Conservation (phyloP, 495 filamentous ascomycete species). For the Tuber microsphaerosporum region DNA sequence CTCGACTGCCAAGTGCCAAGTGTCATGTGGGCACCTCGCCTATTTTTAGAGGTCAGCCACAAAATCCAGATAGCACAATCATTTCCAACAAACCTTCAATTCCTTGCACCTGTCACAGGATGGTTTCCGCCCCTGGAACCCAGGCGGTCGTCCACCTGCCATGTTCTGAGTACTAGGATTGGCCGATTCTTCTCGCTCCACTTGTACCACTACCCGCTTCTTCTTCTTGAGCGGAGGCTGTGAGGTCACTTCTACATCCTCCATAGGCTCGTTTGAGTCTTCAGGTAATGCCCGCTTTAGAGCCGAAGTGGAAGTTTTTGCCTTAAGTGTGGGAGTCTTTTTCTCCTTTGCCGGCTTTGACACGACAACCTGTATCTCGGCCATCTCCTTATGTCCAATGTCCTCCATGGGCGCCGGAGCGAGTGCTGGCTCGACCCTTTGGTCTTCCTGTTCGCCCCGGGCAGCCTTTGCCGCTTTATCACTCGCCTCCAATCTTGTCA, state of each 20-base stretch:
- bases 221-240: constrained; percentile 30
- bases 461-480: constrained; percentile 22
- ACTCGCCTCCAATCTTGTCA: constrained; percentile 26
- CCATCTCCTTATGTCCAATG: background rate
- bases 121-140: constrained; percentile 40
- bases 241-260: constrained; percentile 1
- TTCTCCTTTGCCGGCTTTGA: constrained; percentile 10
- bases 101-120: constrained; percentile 40
- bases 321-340: constrained; percentile 10
- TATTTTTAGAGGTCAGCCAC: constrained; percentile 20
- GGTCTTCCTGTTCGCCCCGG: constrained; percentile 7
- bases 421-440: background rate
- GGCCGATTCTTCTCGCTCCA: background rate
- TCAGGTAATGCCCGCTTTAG: constrained; percentile 16
- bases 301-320: constrained; percentile 5
- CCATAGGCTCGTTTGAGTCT: constrained; percentile 1
- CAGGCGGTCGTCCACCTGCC: constrained; percentile 34
- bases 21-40: constrained; percentile 40
- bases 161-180: background rate
- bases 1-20: constrained; percentile 36
- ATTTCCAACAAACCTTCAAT: constrained; percentile 31
- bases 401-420: constrained; percentile 9
- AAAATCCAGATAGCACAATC: constrained; percentile 8
- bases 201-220: background rate
- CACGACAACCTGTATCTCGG: constrained; percentile 6